These are phyloP conservation scores for Aspergillus sp. DNA, from an alignment of 2,329 filamentous ascomycete species.

Conservation along the genomic window DNA sequence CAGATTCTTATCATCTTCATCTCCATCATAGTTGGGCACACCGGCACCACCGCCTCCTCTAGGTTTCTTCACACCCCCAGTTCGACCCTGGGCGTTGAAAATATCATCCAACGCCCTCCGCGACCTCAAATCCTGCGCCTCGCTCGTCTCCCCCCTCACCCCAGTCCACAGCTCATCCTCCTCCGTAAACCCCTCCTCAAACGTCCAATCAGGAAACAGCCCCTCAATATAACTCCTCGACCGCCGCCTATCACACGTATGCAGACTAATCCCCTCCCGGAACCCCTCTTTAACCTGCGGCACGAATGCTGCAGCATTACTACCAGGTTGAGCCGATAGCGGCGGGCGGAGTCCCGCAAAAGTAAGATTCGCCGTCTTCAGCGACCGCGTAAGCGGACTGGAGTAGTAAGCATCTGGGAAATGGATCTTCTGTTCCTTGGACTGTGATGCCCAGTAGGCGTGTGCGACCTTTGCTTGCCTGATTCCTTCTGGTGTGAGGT, in stretches of 20 bases:
- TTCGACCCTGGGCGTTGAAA: constrained; percentile 30
- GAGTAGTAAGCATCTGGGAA: constrained; percentile 56
- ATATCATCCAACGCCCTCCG: constrained; percentile 51
- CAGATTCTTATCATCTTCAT: constrained; percentile 30
- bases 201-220: constrained; percentile 49
- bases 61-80: constrained; percentile 9
- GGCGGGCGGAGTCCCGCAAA: constrained; percentile 44
- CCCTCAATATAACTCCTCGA: constrained; percentile 47
- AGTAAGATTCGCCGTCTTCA: constrained; percentile 56
- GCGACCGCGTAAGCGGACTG: constrained; percentile 56
- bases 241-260: constrained; percentile 60
- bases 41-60: not conserved
- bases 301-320: constrained; percentile 41
- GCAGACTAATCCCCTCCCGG: constrained; percentile 58
- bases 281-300: constrained; percentile 58
- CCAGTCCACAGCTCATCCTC: constrained; percentile 55
- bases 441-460: constrained; percentile 51
- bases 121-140: constrained; percentile 48
- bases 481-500: constrained; percentile 52
- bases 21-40: not conserved
- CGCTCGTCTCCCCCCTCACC: constrained; percentile 48
- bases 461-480: constrained; percentile 48
- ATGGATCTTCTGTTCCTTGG: constrained; percentile 49
- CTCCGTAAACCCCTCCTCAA: constrained; percentile 56
- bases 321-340: constrained; percentile 34